A percentile compares a stretch with the other conserved stretches of the same genome.
These are phyloP conservation scores for Zopfochytrium polystomum DNA, from an alignment of 371 early-diverging fungal species.

Conservation along the genomic window DNA sequence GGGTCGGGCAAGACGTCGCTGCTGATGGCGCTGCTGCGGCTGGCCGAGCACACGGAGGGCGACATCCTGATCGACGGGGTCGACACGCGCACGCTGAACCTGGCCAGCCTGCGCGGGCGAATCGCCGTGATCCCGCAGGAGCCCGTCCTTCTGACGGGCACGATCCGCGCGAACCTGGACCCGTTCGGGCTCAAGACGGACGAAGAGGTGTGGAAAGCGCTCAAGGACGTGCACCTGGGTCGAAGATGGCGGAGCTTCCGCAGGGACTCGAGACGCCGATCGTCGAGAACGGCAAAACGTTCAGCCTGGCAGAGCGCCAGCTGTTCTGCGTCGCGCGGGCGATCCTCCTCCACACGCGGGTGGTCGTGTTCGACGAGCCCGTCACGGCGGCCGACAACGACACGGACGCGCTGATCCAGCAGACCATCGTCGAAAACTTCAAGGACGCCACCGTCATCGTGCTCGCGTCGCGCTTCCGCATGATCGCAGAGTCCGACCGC, in stretches of 20 bases:
- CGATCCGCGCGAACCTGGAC: slow-evolving; percentile 60
- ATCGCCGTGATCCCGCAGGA: slow-evolving; percentile 66
- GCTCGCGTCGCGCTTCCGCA: slow-evolving; percentile 42
- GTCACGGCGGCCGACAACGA: slow-evolving; percentile 51
- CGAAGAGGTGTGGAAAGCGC: slow-evolving; percentile 51
- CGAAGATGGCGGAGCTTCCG: slow-evolving; percentile 49
- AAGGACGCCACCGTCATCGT: slow-evolving; percentile 45
- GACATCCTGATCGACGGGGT: slow-evolving; percentile 65
- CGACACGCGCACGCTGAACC: slow-evolving; percentile 56
- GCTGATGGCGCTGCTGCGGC: slow-evolving; percentile 58
- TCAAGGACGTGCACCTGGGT: slow-evolving; percentile 45
- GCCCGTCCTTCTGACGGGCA: slow-evolving; percentile 58
- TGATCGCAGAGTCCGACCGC: slow-evolving; percentile 45
- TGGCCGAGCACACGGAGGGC: slow-evolving; percentile 64
- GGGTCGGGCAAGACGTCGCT: slow-evolving; percentile 42
- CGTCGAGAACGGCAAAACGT: slow-evolving; percentile 50
- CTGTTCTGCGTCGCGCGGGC: slow-evolving; percentile 58
- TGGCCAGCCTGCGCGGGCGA: slow-evolving; percentile 59
- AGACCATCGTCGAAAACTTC: slow-evolving; percentile 45
- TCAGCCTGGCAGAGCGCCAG: slow-evolving; percentile 56
- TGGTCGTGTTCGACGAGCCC: slow-evolving; percentile 60
- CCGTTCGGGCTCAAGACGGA: slow-evolving; percentile 46
- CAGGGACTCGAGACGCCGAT: slow-evolving; percentile 49
- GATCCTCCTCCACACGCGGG: slow-evolving; percentile 47
- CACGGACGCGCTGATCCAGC: slow-evolving; percentile 45